These are phyloP conservation scores for Delonix regia DNA, from an alignment of 306 rosid species.

Conservation along the genomic window DNA sequence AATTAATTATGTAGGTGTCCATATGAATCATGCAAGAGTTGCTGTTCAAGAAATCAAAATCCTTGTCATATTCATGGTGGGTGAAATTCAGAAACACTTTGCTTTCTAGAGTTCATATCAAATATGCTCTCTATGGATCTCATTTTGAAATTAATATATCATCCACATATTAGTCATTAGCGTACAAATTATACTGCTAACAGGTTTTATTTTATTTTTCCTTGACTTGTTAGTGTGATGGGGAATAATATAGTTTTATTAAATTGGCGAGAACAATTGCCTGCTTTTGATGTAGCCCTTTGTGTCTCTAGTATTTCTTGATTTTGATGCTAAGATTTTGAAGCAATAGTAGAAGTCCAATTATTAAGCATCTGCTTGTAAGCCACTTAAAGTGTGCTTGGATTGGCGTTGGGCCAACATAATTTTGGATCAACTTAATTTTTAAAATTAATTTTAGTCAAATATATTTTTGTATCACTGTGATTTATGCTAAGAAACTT, in stretches of 20 bases:
- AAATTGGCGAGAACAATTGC: background rate
- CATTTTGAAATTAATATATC: background rate
- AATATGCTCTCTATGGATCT: background rate
- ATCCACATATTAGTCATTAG: background rate
- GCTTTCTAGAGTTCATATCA: background rate
- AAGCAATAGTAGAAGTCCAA: background rate
- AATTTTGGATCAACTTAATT: too few relatives aligned
- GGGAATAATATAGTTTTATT: background rate
- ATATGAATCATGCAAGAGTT: constrained; percentile 87
- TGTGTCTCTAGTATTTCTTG: background rate
- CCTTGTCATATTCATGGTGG: constrained; percentile 94
- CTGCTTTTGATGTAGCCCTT: constrained; percentile 12
- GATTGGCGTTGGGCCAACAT: too few relatives aligned
- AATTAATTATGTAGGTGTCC: constrained; percentile 73
- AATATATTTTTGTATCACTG: too few relatives aligned
- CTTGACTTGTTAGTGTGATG: background rate
- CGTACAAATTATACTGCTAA: background rate
- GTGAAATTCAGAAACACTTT: background rate
- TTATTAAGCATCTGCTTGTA: background rate
- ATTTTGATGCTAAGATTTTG: constrained; percentile 3
- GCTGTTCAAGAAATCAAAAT: constrained; percentile 92
- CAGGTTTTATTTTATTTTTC: background rate
- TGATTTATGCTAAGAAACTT: too few relatives aligned
- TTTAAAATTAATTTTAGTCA: too few relatives aligned
- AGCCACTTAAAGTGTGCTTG: too few relatives aligned